Evolutionary conservation across 371 early-diverging fungal species (phyloP), one percentile per base, ranked within the genome.

Genomic region (Rhizopus arrhizus): DNA sequence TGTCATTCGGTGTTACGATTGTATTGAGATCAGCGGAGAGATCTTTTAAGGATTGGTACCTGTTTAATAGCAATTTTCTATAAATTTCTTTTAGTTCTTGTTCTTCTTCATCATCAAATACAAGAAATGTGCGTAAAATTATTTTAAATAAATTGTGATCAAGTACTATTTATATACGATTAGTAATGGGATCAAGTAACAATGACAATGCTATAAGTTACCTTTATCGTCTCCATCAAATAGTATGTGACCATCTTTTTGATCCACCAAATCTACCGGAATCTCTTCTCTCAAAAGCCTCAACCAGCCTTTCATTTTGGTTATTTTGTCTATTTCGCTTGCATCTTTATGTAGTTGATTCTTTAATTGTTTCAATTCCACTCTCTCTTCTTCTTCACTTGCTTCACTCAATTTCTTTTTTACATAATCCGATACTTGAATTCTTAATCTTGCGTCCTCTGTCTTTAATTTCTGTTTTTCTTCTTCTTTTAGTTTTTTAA

Each of bases 301-400:
- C 6, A 66, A 40, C 66, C 61, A 61, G 5, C 58, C 61, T 48
- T 57, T 46, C 66, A 66, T 66, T 22, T 57, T 61, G 3, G 35
- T 34, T 2, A 53, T 6, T 31, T 43, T 33, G 2, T 42, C 53
- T 8, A 53, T 6, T 32, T 49, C 38, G 5, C 52, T 33, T 11
- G 57, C 35, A 4, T 38, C 40, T 5, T 31, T 33, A 22, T 10
- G 40, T 2, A 53, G n/a, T 34, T 10, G 15, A 1, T 29, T 45
- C 31, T 40, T 33, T n/a, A 66, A 13, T 41, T 41, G 42, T 36
- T 28, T 61, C 2, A 60, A 28, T 4, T 42, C 32, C 29, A 31
- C 32, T 16, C 29, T 34, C 5, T 6, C 29, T 15, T 59, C 56
- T 2, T 38, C 40, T 15, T 7, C 4, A 5, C 28, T 11, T 41